Base-by-base conservation (phyloP, 176 grass and related monocot genomes). In the Puya raimondii region DNA sequence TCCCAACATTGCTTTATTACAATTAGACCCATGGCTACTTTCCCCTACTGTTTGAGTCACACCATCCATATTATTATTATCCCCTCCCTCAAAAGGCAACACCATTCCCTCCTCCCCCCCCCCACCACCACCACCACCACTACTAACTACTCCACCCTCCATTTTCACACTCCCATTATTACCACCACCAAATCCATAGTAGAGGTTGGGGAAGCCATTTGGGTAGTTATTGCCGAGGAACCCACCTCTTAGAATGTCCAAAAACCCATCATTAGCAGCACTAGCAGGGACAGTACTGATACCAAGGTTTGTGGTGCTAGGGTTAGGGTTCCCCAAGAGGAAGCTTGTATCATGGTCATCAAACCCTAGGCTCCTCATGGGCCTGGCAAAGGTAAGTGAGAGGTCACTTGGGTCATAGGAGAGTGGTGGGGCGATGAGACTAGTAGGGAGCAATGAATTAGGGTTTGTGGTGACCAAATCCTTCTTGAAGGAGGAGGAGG, bases 351-450 rank as follows among this genome's bases (percentile, higher is more conserved):
- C 12, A 47, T 72, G 70, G 53, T 48, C 26, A 9, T 72, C 53
- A 11, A 72, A 53, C 15, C 51, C 70, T 20, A 72, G 53, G 12
- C 57, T 25, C 51, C 15, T 18, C 15, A 26, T 58, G 21, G 56
- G 48, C 47, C 63, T 20, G 9, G 74, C 51, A 21, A 76, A 76
- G 26, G 74, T 64, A 12, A 76, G 51, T 10, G 74, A 67, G 74
- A 76, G 64, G 25, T 68, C 74, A 10, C 25, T 76, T n/a, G 68
- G 68, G 68, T 70, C 68, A 53, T 70, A 70, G 10, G 64, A 54
- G 11, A 68, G 64, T 9, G 63, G 61, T 11, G 64, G 49, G 10
- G 47, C 59, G 33, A 51, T 64, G 3, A 67, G 1, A 7, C 50
- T 16, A 1, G 72, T 64, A 50, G 72, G 58, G 49, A 65, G 64